These are phyloP conservation scores for Metschnikowia cubensis DNA, from an alignment of 805 yeast genomes.

Conservation along the genomic window DNA sequence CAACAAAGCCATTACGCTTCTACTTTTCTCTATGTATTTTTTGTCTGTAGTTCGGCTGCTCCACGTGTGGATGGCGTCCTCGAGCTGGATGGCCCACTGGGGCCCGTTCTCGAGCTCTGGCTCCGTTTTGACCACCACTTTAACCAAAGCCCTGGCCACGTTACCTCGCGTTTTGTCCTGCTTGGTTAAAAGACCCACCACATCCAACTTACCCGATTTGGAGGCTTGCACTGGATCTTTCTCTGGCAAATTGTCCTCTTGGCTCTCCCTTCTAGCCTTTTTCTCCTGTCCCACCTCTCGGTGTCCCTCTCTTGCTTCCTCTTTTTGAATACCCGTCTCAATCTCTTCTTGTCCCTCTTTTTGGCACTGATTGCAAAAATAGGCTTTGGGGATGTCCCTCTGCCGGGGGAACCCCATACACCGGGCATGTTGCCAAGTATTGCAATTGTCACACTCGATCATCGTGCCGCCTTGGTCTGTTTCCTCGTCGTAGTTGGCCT, in stretches of 20 bases:
- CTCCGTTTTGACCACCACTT: constrained; percentile 40
- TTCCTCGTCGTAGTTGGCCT: constrained; percentile 54
- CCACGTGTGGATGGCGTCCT: constrained; percentile 42
- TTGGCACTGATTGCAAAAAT: constrained; percentile 54
- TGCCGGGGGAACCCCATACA: constrained; percentile 52
- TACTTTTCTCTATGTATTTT: constrained; percentile 61
- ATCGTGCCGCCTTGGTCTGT: constrained; percentile 51
- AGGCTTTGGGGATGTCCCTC: constrained; percentile 42
- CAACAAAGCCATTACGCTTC: constrained; percentile 61
- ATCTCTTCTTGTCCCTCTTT: constrained; percentile 18
- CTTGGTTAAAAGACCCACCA: neutral
- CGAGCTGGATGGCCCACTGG: constrained; percentile 50
- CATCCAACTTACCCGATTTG: neutral
- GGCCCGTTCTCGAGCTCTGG: constrained; percentile 34
- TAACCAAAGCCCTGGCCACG: constrained; percentile 50
- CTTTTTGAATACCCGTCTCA: no score
- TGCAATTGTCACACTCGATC: constrained; percentile 64
- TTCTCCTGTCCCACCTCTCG: no score
- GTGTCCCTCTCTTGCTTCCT: no score
- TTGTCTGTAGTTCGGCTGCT: constrained; percentile 30
- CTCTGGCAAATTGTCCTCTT: neutral
- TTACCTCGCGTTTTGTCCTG: constrained; percentile 39
- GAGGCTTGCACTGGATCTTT: neutral
- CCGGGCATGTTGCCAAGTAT: constrained; percentile 67
- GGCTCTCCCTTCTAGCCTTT: neutral